phyloP scores from a whole-genome alignment of 768 basidiomycete species.

The Agaricus subrufescens region DNA sequence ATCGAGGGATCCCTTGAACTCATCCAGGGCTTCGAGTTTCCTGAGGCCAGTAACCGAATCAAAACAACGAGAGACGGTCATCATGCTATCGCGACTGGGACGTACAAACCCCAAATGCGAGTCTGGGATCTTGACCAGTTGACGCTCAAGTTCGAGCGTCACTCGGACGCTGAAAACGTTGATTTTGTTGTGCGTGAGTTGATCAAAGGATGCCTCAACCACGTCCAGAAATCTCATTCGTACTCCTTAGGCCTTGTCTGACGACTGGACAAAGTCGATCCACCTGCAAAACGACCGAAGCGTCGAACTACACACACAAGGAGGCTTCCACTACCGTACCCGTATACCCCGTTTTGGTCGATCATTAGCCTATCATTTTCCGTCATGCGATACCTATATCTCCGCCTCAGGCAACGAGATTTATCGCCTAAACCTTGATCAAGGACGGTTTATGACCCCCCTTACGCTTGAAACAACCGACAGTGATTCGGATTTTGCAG shows the following conservation, averaged over 20 bases:
- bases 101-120: conserved; percentile 96
- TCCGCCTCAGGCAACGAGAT: conserved; percentile 83
- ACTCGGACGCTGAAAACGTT: conserved; percentile 94
- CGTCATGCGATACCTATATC: conserved; percentile 87
- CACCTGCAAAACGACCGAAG: conserved; percentile 97
- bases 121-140: conserved; percentile 95
- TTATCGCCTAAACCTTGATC: conserved; percentile 91
- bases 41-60: conserved; percentile 90
- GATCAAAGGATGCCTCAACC: conserved; percentile 1
- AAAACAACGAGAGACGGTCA: conserved; percentile 90
- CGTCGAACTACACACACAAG: conserved; percentile 90
- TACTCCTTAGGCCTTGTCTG: conserved; percentile 72
- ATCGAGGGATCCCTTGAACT: conserved; percentile 85
- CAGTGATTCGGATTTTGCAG: conserved; percentile 55
- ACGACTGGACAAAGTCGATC: conserved; percentile 98
- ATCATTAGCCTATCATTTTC: conserved; percentile 87
- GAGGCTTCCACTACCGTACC: conserved; percentile 87
- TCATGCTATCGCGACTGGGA: conserved; percentile 91
- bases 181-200: conserved; percentile 91
- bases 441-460: conserved; percentile 89
- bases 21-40: conserved; percentile 95
- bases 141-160: conserved; percentile 91
- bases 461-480: conserved; percentile 51
- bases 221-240: neutral
- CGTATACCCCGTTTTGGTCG: conserved; percentile 95